Conservation (phyloP, 371 early-diverging fungal species). For the Zopfochytrium polystomum region DNA sequence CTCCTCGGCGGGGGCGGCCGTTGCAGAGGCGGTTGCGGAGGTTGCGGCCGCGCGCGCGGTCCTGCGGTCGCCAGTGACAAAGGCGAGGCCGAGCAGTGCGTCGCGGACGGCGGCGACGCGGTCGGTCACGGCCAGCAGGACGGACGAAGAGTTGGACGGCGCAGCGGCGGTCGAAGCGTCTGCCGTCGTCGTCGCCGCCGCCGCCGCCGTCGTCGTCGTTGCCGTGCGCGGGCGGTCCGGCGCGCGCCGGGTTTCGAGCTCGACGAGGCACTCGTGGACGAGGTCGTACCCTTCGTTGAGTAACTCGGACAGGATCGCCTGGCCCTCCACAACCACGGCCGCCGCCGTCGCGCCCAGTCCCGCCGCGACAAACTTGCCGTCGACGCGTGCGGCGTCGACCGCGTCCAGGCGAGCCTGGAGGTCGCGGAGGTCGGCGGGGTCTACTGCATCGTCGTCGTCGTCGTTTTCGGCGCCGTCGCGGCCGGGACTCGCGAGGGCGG, state of each 20-base stretch:
- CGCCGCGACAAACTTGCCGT: slow-evolving; percentile 29
- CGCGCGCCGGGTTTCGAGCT: slow-evolving; percentile 11
- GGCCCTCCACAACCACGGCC: slow-evolving; percentile 27
- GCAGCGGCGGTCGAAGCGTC: neutral
- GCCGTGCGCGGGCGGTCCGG: too few relatives aligned
- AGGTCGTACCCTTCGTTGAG: slow-evolving; percentile 39
- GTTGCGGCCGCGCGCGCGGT: neutral
- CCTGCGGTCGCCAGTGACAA: neutral
- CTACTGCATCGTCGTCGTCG: slow-evolving; percentile 10
- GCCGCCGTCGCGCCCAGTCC: neutral
- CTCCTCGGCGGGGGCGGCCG: neutral
- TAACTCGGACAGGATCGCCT: slow-evolving; percentile 25
- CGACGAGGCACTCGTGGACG: slow-evolving; percentile 35
- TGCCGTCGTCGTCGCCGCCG: neutral
- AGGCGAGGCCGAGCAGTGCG: neutral
- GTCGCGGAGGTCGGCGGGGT: slow-evolving; percentile 29
- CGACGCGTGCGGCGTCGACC: slow-evolving; percentile 23
- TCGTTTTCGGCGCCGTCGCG: too few relatives aligned
- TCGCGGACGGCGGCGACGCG: slow-evolving; percentile 5
- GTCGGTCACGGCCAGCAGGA: neutral
- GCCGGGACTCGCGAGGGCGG: too few relatives aligned
- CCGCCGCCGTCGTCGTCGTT: neutral
- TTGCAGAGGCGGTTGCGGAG: neutral
- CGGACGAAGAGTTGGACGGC: too few relatives aligned
- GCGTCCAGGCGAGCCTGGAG: slow-evolving; percentile 28